Evolutionary conservation across 495 filamentous ascomycete species (phyloP).

Genomic region (Penicillium crystallinum): DNA sequence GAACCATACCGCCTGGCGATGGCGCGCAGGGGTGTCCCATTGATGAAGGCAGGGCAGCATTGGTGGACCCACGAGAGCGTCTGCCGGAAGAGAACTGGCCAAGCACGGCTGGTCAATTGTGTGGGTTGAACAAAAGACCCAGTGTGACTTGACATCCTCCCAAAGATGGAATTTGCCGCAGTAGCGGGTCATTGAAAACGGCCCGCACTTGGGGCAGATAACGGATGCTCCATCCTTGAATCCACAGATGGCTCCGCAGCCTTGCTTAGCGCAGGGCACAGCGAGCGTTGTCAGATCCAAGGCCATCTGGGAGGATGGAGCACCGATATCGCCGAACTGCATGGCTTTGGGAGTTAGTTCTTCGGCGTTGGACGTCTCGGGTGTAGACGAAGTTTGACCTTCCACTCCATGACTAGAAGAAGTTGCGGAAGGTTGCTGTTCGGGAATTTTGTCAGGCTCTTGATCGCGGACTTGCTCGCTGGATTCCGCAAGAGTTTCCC

Average conservation of each 20-base stretch:
- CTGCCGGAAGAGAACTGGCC: conserved; percentile 15
- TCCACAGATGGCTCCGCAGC: conserved; percentile 48
- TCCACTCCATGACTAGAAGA: background rate
- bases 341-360: background rate
- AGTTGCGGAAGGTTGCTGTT: background rate
- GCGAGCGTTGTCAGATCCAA: conserved; percentile 23
- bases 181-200: conserved; percentile 36
- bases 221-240: conserved; percentile 34
- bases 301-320: conserved; percentile 2
- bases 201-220: conserved; percentile 44
- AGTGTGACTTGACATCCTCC: conserved; percentile 32
- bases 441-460: background rate
- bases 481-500: no score
- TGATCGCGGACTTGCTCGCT: background rate
- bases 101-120: conserved; percentile 14
- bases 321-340: background rate
- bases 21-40: conserved; percentile 30
- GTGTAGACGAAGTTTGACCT: background rate
- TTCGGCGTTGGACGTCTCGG: background rate
- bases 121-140: conserved; percentile 23
- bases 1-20: conserved; percentile 35
- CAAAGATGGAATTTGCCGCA: conserved; percentile 37
- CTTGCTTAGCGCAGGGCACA: conserved; percentile 22
- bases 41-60: conserved; percentile 24
- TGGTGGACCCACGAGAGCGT: conserved; percentile 16